Conservation (phyloP, 2,329 filamentous ascomycete species). For the Botrytis fabae region DNA sequence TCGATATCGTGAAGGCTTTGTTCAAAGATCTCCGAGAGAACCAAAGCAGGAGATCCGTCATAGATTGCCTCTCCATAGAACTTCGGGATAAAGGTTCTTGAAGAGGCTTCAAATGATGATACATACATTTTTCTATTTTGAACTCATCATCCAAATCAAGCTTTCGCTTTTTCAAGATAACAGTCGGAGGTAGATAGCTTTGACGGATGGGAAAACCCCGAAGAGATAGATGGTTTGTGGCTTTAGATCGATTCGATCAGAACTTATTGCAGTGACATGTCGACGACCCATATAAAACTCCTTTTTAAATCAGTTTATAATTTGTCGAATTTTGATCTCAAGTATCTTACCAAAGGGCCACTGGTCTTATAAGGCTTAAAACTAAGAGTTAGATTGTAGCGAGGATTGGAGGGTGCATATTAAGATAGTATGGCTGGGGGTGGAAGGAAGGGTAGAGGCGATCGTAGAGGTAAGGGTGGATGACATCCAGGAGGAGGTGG, state of each 20-base stretch:
- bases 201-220: background rate
- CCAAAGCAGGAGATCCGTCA: background rate
- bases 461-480: too few relatives aligned
- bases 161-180: constrained; percentile 8
- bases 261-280: too few relatives aligned
- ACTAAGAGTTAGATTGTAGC: too few relatives aligned
- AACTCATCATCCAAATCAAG: constrained; percentile 10
- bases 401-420: too few relatives aligned
- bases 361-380: too few relatives aligned
- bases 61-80: constrained; percentile 4
- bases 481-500: too few relatives aligned
- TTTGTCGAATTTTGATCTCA: too few relatives aligned
- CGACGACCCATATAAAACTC: too few relatives aligned
- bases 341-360: too few relatives aligned
- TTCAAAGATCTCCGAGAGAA: background rate
- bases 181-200: background rate
- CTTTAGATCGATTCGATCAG: background rate
- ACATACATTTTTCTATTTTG: background rate
- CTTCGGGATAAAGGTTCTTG: background rate
- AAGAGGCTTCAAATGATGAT: background rate
- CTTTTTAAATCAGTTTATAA: too few relatives aligned
- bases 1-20: background rate
- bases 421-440: too few relatives aligned
- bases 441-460: too few relatives aligned
- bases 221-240: background rate